phyloP scores from a whole-genome alignment of 148 eudicot species.

The Rhododendron mucronatum region DNA sequence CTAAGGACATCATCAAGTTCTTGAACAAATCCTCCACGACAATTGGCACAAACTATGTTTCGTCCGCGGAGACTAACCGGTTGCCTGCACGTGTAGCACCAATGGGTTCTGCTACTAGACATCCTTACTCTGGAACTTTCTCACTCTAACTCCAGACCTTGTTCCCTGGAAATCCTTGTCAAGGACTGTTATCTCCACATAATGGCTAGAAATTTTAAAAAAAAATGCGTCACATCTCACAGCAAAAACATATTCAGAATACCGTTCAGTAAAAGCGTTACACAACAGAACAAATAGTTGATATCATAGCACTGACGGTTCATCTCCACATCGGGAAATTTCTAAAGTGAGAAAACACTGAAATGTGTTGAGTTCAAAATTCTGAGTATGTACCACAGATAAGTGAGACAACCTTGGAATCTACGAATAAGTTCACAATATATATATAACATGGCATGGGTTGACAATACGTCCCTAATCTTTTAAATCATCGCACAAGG shows the following conservation, averaged over 20 bases:
- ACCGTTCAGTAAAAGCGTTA: background rate
- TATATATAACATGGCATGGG: background rate
- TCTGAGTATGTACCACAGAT: background rate
- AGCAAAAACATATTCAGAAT: background rate
- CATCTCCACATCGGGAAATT: background rate
- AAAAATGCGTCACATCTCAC: background rate
- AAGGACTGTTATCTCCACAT: conserved; percentile 5
- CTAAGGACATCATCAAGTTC: conserved; percentile 29
- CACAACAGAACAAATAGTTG: background rate
- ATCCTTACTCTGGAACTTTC: conserved; percentile 12
- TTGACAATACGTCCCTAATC: background rate
- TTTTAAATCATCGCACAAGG: background rate
- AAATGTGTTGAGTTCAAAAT: background rate
- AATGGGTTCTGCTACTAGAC: conserved; percentile 37
- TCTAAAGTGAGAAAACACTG: background rate
- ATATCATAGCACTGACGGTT: background rate
- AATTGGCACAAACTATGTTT: conserved; percentile 25
- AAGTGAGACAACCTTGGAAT: background rate
- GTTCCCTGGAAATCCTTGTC: conserved; percentile 1
- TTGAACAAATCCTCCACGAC: conserved; percentile 43
- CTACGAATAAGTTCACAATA: background rate
- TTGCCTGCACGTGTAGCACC: conserved; percentile 44
- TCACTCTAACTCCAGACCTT: background rate
- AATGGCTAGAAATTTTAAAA: background rate
- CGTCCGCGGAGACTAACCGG: conserved; percentile 29